These are phyloP conservation scores for Grigorovia yakushimaensis DNA, from an alignment of 805 yeast species.

Conservation along the genomic window DNA sequence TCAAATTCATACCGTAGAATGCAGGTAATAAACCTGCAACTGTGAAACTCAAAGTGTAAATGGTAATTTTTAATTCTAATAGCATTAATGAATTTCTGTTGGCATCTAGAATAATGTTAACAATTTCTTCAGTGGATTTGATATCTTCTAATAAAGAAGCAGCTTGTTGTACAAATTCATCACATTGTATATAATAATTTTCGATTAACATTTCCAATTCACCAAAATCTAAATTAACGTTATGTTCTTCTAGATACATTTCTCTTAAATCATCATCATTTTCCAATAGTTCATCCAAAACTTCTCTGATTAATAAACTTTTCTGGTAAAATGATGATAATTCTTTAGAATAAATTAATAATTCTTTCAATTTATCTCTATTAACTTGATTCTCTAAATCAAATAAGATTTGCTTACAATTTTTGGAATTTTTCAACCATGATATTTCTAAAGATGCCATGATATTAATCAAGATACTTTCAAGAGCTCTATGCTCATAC, in stretches of 20 bases:
- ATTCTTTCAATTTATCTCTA: constrained; percentile 60
- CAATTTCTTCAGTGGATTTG: constrained; percentile 85
- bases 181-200: constrained; percentile 83
- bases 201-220: constrained; percentile 84
- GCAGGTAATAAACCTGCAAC: constrained; percentile 82
- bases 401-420: constrained; percentile 53
- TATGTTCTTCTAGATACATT: constrained; percentile 55
- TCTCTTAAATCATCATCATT: constrained; percentile 76
- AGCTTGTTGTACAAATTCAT: constrained; percentile 86
- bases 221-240: constrained; percentile 34
- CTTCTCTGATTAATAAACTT: constrained; percentile 64
- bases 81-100: constrained; percentile 86
- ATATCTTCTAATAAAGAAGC: constrained; percentile 76
- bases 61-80: constrained; percentile 70
- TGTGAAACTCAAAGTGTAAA: constrained; percentile 76
- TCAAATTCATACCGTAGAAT: constrained; percentile 80
- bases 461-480: constrained; percentile 71
- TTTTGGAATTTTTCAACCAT: constrained; percentile 44
- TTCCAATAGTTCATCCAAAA: constrained; percentile 73
- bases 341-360: constrained; percentile 63
- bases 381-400: constrained; percentile 75
- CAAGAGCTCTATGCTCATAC: constrained; percentile 78
- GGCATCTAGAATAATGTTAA: constrained; percentile 82
- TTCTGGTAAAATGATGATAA: constrained; percentile 68
- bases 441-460: constrained; percentile 74